Base-by-base conservation (phyloP, 140 eudicot genomes). In the Flaveria floridana region DNA sequence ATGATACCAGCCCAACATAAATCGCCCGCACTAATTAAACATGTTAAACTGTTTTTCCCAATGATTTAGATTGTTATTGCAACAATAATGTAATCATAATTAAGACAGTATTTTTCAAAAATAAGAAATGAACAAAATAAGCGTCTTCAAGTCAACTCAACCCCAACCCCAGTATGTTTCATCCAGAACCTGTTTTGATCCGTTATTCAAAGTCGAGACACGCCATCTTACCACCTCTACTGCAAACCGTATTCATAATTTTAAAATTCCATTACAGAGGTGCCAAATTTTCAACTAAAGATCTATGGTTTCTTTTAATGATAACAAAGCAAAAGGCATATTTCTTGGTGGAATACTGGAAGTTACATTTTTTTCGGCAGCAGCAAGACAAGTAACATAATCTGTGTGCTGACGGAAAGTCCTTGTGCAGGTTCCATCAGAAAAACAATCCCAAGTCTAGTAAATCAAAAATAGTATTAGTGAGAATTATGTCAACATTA, bases 341-440 rank as follows among this genome's bases (percentile, higher is more conserved):
- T 61, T 46, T 26, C 51, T 26, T 58, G 56, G n/a, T 37, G 3
- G 72, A 34, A 34, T 7, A 34, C 41, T 66, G 46, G 37, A 74
- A 14, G 34, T 78, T 85, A 91, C 97, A 66, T 91, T 85, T 64
- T 87, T 84, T 68, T 85, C 93, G 16, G 95, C 79, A 7, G 97
- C 84, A 70, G 97, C 97, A 72, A 91, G 95, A 84, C 91, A 89
- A 50, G 91, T 89, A 70, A 91, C 97, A 64, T 89, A 91, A 83
- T 91, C 97, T 46, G 96, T 85, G 84, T 91, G 97, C 65, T 91
- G 96, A 19, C 80, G 90, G 16, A 91, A 74, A 67, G 97, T 91
- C 81, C 79, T 89, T 21, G 84, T 65, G 71, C 96, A 89, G 62
- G 83, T 77, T 80, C 97, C 97, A 74, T 84, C 86, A 23, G 95